Conservation (phyloP, 2,329 filamentous ascomycete genomes). For the Colletotrichum liriopes region DNA sequence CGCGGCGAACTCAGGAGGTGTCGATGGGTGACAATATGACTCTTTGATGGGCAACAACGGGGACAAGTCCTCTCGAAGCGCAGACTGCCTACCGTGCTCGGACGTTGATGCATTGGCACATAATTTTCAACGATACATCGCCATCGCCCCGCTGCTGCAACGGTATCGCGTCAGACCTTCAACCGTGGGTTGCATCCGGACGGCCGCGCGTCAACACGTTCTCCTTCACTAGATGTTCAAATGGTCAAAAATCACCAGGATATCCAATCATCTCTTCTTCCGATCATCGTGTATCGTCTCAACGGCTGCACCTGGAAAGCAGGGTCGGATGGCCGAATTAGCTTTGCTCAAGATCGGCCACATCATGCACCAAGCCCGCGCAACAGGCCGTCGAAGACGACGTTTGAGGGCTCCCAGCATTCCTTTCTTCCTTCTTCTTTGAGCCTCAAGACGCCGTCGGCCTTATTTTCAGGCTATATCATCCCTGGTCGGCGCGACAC, state of each 20-base stretch:
- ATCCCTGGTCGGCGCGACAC: background rate
- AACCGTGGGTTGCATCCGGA: background rate
- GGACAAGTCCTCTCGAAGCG: background rate
- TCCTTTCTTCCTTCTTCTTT: background rate
- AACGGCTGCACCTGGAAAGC: background rate
- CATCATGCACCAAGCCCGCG: conserved; percentile 2
- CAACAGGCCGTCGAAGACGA: background rate
- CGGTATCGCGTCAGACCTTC: background rate
- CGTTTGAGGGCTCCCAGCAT: background rate
- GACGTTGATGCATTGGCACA: background rate
- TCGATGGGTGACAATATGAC: too few relatives aligned
- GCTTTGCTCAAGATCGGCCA: conserved; percentile 2
- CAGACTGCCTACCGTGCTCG: too few relatives aligned
- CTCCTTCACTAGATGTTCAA: background rate
- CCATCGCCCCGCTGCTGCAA: background rate
- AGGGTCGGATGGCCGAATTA: conserved; percentile 10
- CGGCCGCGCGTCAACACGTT: background rate
- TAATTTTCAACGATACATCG: background rate
- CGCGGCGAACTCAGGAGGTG: background rate
- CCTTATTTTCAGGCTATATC: background rate
- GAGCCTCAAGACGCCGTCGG: conserved; percentile 4
- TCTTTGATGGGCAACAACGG: background rate
- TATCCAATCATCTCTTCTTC: background rate
- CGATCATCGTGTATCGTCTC: background rate
- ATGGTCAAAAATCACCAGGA: background rate